phyloP scores from a whole-genome alignment of 805 yeast species.

The Yarrowia sp. region DNA sequence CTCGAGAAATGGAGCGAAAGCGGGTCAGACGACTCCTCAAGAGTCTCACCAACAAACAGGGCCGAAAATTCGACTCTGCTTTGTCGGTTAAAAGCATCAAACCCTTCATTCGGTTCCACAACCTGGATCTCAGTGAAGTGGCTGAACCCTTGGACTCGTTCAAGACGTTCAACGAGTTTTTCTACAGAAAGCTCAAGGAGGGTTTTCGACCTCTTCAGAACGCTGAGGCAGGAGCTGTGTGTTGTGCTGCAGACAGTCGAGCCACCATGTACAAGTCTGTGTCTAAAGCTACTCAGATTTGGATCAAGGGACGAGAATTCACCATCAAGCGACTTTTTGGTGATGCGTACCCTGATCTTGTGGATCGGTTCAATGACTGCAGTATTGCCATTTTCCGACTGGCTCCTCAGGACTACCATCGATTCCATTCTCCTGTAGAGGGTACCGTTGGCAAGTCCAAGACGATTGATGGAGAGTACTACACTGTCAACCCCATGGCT shows the following conservation, averaged over 20 bases:
- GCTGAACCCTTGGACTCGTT: constrained; percentile 51
- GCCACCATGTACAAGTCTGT: constrained; percentile 66
- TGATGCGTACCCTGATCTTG: constrained; percentile 42
- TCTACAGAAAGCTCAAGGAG: constrained; percentile 72
- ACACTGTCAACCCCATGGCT: constrained; percentile 98
- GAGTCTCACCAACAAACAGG: constrained; percentile 74
- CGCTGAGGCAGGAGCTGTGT: constrained; percentile 47
- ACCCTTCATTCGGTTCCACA: constrained; percentile 78
- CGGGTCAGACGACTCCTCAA: constrained; percentile 60
- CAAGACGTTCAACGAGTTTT: constrained; percentile 82
- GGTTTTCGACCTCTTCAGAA: constrained; percentile 72
- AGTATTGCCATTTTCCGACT: constrained; percentile 77
- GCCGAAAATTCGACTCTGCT: constrained; percentile 74
- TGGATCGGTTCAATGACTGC: constrained; percentile 48
- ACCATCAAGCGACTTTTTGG: constrained; percentile 60
- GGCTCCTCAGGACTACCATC: constrained; percentile 96
- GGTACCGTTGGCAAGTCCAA: constrained; percentile 68
- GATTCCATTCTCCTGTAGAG: constrained; percentile 85
- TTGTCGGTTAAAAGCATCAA: constrained; percentile 63
- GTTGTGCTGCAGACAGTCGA: constrained; percentile 83
- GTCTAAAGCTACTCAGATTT: constrained; percentile 61
- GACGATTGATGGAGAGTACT: constrained; percentile 82
- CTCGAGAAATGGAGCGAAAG: constrained; percentile 51
- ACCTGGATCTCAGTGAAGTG: constrained; percentile 73
- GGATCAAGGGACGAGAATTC: constrained; percentile 88